Conservation (phyloP, 805 yeast species). For the Torulaspora quercuum region DNA sequence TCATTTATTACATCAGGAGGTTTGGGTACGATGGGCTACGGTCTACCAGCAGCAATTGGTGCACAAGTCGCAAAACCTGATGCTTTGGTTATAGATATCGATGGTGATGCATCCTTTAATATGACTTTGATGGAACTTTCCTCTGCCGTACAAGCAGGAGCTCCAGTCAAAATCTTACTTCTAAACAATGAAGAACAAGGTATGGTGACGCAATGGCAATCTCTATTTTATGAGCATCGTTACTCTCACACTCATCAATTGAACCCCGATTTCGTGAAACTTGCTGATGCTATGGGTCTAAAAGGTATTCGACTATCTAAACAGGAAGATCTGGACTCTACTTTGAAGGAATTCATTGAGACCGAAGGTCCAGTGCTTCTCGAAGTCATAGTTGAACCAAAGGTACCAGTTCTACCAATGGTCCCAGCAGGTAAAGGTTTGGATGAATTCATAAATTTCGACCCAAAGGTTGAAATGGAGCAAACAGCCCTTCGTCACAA, state of each 20-base stretch:
- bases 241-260: constrained; percentile 96
- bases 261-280: constrained; percentile 89
- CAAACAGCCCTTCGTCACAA: constrained; percentile 62
- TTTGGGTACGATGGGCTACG: constrained; percentile 97
- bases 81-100: constrained; percentile 91
- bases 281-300: constrained; percentile 92
- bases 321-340: constrained; percentile 61
- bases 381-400: constrained; percentile 85
- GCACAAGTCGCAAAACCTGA: constrained; percentile 97
- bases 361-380: constrained; percentile 81
- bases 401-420: constrained; percentile 96
- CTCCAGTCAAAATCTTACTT: constrained; percentile 86
- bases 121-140: constrained; percentile 94
- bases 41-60: constrained; percentile 96
- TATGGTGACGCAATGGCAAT: constrained; percentile 99
- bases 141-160: constrained; percentile 88
- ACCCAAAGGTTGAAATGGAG: constrained; percentile 72
- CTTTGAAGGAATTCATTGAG: constrained; percentile 66
- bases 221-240: constrained; percentile 93
- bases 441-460: constrained; percentile 87
- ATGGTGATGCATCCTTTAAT: constrained; percentile 98
- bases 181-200: constrained; percentile 98
- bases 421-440: constrained; percentile 95
- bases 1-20: constrained; percentile 98
- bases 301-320: constrained; percentile 71